These are phyloP conservation scores for Penicillium maclennaniae DNA, from an alignment of 495 filamentous ascomycete genomes.

Conservation along the genomic window DNA sequence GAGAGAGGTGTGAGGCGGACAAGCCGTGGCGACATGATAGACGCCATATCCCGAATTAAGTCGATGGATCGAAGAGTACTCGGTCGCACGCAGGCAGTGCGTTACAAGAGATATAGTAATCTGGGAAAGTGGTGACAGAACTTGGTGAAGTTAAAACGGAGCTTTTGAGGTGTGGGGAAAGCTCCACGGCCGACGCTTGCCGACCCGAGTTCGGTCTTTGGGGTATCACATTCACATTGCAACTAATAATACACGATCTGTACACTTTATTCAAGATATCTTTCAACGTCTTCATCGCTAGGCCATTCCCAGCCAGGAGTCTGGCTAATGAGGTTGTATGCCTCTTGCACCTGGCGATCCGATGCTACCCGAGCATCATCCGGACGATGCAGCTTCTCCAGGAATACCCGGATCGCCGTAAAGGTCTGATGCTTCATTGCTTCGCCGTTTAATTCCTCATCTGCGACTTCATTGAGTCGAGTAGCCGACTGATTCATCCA, in stretches of 20 bases:
- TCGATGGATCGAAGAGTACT: not conserved
- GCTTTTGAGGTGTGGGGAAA: conserved; percentile 24
- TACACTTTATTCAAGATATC: conserved; percentile 34
- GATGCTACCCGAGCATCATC: conserved; percentile 17
- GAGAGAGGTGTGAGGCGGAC: conserved; percentile 22
- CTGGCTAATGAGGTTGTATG: conserved; percentile 42
- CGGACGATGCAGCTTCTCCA: conserved; percentile 37
- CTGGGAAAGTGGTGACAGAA: not conserved
- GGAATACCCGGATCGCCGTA: conserved; percentile 48
- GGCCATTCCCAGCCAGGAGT: conserved; percentile 54
- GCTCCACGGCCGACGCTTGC: conserved; percentile 24
- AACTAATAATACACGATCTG: conserved; percentile 24
- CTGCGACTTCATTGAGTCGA: conserved; percentile 34
- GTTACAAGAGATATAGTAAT: not conserved
- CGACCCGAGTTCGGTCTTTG: conserved; percentile 2
- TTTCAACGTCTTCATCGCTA: conserved; percentile 45
- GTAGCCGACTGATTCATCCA: conserved; percentile 50
- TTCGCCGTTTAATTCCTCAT: conserved; percentile 41
- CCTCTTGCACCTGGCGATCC: conserved; percentile 29
- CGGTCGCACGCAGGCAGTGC: conserved; percentile 3
- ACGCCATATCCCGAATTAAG: conserved; percentile 14
- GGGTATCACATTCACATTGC: conserved; percentile 18
- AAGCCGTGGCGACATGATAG: conserved; percentile 33
- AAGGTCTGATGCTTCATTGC: conserved; percentile 45
- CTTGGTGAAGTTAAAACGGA: conserved; percentile 1